These are phyloP conservation scores for Diplocarpon rosae DNA, from an alignment of 2,329 filamentous ascomycete genomes.

Conservation along the genomic window DNA sequence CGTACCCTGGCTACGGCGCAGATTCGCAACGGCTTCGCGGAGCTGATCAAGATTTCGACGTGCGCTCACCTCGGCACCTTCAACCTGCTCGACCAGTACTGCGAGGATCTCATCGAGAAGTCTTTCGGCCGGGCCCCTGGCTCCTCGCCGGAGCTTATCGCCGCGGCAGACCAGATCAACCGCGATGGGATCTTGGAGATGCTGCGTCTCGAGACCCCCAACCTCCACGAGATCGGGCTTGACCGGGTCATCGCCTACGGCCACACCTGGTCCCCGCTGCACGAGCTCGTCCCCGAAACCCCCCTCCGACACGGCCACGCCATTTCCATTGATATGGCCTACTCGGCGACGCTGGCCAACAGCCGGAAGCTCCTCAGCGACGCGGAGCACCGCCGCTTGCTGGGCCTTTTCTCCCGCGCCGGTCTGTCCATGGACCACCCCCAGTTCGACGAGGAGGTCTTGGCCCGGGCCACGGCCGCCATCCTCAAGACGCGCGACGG, in stretches of 20 bases:
- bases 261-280: conserved; percentile 64
- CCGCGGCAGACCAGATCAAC: conserved; percentile 57
- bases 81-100: conserved; percentile 56
- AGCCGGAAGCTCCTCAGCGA: conserved; percentile 48
- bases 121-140: conserved; percentile 53
- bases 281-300: conserved; percentile 57
- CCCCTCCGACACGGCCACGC: conserved; percentile 63
- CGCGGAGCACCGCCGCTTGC: conserved; percentile 48
- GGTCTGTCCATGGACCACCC: conserved; percentile 63
- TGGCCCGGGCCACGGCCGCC: conserved; percentile 54
- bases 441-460: conserved; percentile 53
- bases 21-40: conserved; percentile 63
- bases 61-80: conserved; percentile 58
- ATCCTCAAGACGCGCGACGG: conserved; percentile 64
- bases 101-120: conserved; percentile 54
- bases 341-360: conserved; percentile 57
- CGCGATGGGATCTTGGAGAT: conserved; percentile 61
- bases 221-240: conserved; percentile 61
- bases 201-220: conserved; percentile 62
- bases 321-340: conserved; percentile 68
- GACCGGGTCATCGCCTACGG: conserved; percentile 65
- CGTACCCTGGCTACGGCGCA: conserved; percentile 55
- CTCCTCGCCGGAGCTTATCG: conserved; percentile 41
- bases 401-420: conserved; percentile 58
- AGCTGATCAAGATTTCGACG: conserved; percentile 66